A percentile compares a stretch with the other conserved stretches of the same genome.
Conservation (phyloP, 2,329 filamentous ascomycete species). For the Botryotinia narcissicola region DNA sequence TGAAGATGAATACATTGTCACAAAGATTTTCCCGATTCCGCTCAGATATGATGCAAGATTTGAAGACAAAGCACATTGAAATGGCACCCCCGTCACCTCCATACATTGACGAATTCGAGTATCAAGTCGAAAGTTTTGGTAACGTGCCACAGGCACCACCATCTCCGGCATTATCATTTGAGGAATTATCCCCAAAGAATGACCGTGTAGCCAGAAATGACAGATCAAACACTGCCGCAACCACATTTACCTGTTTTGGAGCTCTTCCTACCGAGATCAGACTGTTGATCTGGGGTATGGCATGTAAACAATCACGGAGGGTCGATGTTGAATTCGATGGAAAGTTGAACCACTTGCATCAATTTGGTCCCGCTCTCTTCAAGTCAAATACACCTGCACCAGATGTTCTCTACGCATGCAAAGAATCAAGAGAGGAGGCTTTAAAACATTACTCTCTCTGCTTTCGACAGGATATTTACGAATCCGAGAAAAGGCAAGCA, state of each 20-base stretch:
- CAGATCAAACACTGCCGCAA: background rate
- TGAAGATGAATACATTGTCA: background rate
- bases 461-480: background rate
- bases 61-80: background rate
- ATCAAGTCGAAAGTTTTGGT: slow-evolving; percentile 13
- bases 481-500: background rate
- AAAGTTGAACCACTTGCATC: background rate
- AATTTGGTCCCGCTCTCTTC: background rate
- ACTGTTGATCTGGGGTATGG: slow-evolving; percentile 10
- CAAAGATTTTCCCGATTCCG: background rate
- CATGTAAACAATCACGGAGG: slow-evolving; percentile 8
- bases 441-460: slow-evolving; percentile 12
- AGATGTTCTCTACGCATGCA: slow-evolving; percentile 1
- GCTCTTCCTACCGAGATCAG: slow-evolving; percentile 6
- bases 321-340: slow-evolving; percentile 5
- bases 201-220: background rate
- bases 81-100: background rate
- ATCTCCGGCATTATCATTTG: slow-evolving; percentile 17
- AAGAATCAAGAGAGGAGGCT: slow-evolving; percentile 9
- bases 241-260: slow-evolving; percentile 10
- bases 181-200: background rate
- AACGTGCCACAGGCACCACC: background rate
- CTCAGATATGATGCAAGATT: background rate
- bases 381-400: slow-evolving; percentile 1
- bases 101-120: slow-evolving; percentile 17